These are phyloP conservation scores for Tricholoma furcatifolium DNA, from an alignment of 768 basidiomycete genomes.

Conservation along the genomic window DNA sequence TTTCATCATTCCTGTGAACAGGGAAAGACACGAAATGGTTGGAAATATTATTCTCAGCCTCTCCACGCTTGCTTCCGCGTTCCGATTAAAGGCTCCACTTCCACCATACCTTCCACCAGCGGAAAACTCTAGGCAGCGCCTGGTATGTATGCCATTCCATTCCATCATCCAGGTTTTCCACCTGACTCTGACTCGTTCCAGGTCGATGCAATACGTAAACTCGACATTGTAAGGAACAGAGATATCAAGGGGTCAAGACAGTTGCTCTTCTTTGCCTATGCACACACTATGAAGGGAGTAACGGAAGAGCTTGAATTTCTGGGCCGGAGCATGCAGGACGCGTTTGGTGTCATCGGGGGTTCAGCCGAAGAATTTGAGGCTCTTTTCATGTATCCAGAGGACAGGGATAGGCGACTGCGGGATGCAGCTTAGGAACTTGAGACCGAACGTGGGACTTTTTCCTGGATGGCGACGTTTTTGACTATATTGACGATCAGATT, in stretches of 20 bases:
- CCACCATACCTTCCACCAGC: slow-evolving; percentile 96
- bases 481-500: too few species aligned
- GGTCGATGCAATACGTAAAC: slow-evolving; percentile 79
- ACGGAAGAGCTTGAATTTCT: slow-evolving; percentile 85
- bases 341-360: slow-evolving; percentile 92
- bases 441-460: too few species aligned
- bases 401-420: slow-evolving; percentile 22
- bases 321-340: slow-evolving; percentile 78
- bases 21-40: slow-evolving; percentile 88
- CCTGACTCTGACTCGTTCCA: slow-evolving; percentile 23
- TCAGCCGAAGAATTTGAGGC: slow-evolving; percentile 79
- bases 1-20: slow-evolving; percentile 89
- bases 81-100: slow-evolving; percentile 86
- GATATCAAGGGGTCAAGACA: slow-evolving; percentile 81
- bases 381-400: slow-evolving; percentile 50
- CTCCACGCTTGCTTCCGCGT: slow-evolving; percentile 75
- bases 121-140: slow-evolving; percentile 73
- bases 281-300: slow-evolving; percentile 91
- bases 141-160: slow-evolving; percentile 52
- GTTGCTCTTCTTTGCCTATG: slow-evolving; percentile 92
- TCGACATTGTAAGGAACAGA: slow-evolving; percentile 87
- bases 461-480: neutral
- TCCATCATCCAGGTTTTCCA: neutral
- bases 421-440: slow-evolving; percentile 21
- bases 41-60: slow-evolving; percentile 93